Base-by-base conservation (phyloP, 768 basidiomycete genomes). In the Boletus tomentosulus region DNA sequence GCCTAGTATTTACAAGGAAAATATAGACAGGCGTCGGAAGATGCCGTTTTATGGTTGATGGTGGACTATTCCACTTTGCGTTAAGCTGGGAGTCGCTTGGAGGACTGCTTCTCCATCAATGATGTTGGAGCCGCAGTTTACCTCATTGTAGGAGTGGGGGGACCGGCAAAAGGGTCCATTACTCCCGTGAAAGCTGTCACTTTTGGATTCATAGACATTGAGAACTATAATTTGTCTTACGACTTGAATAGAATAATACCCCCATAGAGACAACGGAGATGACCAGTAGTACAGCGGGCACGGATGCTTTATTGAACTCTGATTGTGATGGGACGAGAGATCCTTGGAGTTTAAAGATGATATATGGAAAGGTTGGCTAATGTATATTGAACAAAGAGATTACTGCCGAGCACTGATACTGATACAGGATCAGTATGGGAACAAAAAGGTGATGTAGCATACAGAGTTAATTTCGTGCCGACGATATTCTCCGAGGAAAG, bases 61-160 rank as follows among this genome's bases (percentile, higher is more conserved):
- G 28, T n/a, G 62, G 42, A 54, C 45, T 59, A 48, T 56, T 45
- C 55, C 55, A 43, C 22, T 46, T 57, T 50, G 49, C 47, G 53
- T 61, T 53, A 87, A 85, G 77, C 90, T 27, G 91, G 92, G 2
- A 79, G 93, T 16, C 79, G 91, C 42, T 70, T 95, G 49, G 91
- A 94, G 65, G 92, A 94, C 62, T 93, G 91, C 62, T 86, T 89
- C 63, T 85, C 80, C 60, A 78, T 92, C 53, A 66, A 77, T 51
- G 73, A 77, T 9, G 62, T 70, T n/a, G 87, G 88, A 0, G 60
- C 55, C 1, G 72, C 83, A 0, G 71, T 78, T 30, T 81, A 80
- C 68, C 75, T 92, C 28, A 92, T 88, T 1, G 78, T 71, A 24
- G 79, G 76, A 13, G 80, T 84, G 24, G 87, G 87, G 9, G 86